Percentiles rank a stretch among this genome's conserved stretches.
phyloP scores from a whole-genome alignment of 345 rosid genomes.

The Durio zibethinus region DNA sequence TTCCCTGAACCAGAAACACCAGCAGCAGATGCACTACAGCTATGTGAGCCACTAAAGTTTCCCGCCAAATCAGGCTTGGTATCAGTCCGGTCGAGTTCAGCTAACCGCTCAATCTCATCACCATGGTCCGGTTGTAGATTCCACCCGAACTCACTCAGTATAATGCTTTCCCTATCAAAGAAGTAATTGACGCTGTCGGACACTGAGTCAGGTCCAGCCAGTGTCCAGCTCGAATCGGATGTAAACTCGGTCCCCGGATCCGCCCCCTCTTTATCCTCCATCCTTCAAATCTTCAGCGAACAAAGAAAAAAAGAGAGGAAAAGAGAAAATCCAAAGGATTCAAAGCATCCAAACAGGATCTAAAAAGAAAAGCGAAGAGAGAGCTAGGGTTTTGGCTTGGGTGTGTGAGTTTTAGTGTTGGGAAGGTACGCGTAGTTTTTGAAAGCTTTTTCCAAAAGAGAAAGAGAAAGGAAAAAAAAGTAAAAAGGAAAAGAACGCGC shows the following conservation, averaged over 20 bases:
- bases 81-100: constrained; percentile 16
- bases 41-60: constrained; percentile 7
- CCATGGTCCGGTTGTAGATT: constrained; percentile 31
- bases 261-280: constrained; percentile 34
- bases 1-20: constrained; percentile 11
- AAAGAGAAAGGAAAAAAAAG: background rate
- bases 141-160: constrained; percentile 73
- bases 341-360: constrained; percentile 7
- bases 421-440: constrained; percentile 38
- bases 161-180: constrained; percentile 43
- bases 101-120: constrained; percentile 13
- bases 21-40: background rate
- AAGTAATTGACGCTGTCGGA: constrained; percentile 46
- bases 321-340: background rate
- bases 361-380: constrained; percentile 11
- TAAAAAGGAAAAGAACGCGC: background rate
- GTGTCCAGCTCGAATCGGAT: constrained; percentile 34
- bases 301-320: constrained; percentile 1
- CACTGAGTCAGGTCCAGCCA: constrained; percentile 26
- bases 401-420: constrained; percentile 11
- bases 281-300: background rate
- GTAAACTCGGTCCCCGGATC: constrained; percentile 41
- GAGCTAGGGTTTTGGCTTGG: constrained; percentile 45
- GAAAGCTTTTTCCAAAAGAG: constrained; percentile 1
- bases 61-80: constrained; percentile 30